Evolutionary conservation across 352 stramenopile species (phyloP).

Genomic region (Globisporangium cederbergense): DNA sequence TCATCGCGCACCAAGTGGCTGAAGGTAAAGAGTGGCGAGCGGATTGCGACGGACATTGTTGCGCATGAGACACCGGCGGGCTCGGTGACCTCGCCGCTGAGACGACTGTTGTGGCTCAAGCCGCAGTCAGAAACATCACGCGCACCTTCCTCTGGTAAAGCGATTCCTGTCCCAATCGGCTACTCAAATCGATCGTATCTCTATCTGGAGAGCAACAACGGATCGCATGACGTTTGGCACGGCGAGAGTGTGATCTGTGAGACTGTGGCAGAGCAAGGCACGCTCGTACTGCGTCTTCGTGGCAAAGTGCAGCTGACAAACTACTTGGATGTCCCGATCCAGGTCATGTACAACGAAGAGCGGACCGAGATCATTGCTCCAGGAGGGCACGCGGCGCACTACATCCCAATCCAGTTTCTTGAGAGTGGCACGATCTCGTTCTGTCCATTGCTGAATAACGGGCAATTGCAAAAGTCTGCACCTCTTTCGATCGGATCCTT

Average conservation of each 20-base stretch:
- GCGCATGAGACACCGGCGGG: conserved; percentile 81
- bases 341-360: conserved; percentile 76
- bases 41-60: conserved; percentile 72
- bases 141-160: conserved; percentile 40
- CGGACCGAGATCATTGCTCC: conserved; percentile 49
- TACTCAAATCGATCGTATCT: conserved; percentile 86
- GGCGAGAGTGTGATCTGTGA: conserved; percentile 83
- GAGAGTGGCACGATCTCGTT: conserved; percentile 70
- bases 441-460: conserved; percentile 55
- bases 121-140: conserved; percentile 49
- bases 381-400: conserved; percentile 48
- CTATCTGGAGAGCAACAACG: conserved; percentile 65
- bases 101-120: conserved; percentile 74
- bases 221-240: conserved; percentile 63
- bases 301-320: conserved; percentile 80
- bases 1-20: conserved; percentile 68
- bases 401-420: conserved; percentile 79
- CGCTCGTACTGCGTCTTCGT: conserved; percentile 72
- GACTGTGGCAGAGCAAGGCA: conserved; percentile 82
- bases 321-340: conserved; percentile 62
- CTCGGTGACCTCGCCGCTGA: conserved; percentile 71
- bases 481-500: conserved; percentile 56
- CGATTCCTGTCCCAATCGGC: conserved; percentile 82
- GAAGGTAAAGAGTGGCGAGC: conserved; percentile 56
- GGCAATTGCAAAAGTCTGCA: conserved; percentile 55